phyloP scores from a whole-genome alignment of 805 yeast genomes.

The Lachancea kluyveri region DNA sequence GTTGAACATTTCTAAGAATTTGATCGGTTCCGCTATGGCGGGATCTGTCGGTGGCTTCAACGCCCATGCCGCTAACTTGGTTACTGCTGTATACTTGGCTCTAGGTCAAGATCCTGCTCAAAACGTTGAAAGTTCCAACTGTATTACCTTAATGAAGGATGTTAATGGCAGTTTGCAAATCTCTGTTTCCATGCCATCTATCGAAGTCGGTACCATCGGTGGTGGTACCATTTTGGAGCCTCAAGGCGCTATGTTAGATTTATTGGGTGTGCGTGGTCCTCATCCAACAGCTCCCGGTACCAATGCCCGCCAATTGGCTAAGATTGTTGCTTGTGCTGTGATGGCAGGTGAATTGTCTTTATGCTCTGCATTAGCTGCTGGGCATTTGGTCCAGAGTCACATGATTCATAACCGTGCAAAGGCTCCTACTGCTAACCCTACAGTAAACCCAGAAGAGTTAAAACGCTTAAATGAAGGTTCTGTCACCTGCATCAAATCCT shows the following conservation, averaged over 20 bases:
- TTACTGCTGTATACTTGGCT: slow-evolving; percentile 91
- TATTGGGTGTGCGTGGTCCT: slow-evolving; percentile 93
- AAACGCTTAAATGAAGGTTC: slow-evolving; percentile 62
- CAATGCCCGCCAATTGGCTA: slow-evolving; percentile 90
- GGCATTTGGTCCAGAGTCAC: slow-evolving; percentile 95
- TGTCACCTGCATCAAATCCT: slow-evolving; percentile 66
- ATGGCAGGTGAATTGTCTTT: slow-evolving; percentile 93
- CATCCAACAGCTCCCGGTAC: slow-evolving; percentile 90
- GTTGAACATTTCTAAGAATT: slow-evolving; percentile 80
- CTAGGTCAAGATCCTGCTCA: slow-evolving; percentile 99
- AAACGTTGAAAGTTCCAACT: slow-evolving; percentile 94
- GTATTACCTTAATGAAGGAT: slow-evolving; percentile 93
- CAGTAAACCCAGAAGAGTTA: slow-evolving; percentile 30
- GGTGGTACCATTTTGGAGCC: slow-evolving; percentile 98
- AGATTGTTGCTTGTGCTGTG: slow-evolving; percentile 88
- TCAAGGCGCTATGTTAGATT: slow-evolving; percentile 91
- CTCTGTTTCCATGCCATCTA: slow-evolving; percentile 98
- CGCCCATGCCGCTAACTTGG: slow-evolving; percentile 96
- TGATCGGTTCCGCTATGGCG: slow-evolving; percentile 97
- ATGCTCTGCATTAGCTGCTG: slow-evolving; percentile 96
- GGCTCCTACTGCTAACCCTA: slow-evolving; percentile 26
- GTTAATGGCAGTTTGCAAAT: slow-evolving; percentile 75
- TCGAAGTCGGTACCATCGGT: slow-evolving; percentile 98
- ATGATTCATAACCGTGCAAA: slow-evolving; percentile 88
- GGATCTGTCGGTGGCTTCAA: slow-evolving; percentile 97